Evolutionary conservation across 106 monocot species (phyloP).

Genomic region (Dendrobium officinale): DNA sequence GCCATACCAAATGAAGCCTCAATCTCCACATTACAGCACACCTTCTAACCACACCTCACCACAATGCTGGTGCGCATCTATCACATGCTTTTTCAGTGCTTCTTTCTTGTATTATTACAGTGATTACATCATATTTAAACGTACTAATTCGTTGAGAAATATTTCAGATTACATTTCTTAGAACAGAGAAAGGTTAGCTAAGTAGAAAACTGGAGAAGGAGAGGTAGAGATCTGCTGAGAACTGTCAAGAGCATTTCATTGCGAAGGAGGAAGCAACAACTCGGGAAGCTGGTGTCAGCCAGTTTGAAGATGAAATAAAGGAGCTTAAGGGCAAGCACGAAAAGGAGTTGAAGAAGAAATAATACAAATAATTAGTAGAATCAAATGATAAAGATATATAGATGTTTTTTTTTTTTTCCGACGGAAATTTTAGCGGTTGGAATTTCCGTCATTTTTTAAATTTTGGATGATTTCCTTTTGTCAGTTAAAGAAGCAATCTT

Average conservation of each 20-base stretch:
- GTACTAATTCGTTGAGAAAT: not conserved
- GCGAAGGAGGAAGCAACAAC: conserved; percentile 91
- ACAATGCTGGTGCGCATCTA: not conserved
- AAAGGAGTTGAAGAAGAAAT: conserved; percentile 64
- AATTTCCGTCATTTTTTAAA: too few species aligned
- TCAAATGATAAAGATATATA: too few species aligned
- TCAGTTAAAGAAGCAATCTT: too few species aligned
- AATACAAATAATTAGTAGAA: not conserved
- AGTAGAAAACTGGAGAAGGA: conserved; percentile 89
- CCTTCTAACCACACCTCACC: too few species aligned
- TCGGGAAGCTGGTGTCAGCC: conserved; percentile 80
- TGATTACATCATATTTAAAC: not conserved
- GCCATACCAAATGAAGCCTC: conserved; percentile 26
- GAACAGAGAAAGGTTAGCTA: conserved; percentile 90
- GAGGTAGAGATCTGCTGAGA: conserved; percentile 91
- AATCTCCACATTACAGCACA: too few species aligned
- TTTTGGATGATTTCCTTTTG: too few species aligned
- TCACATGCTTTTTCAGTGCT: not conserved
- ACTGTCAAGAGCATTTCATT: conserved; percentile 84
- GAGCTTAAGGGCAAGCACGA: conserved; percentile 74
- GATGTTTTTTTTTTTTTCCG: too few species aligned
- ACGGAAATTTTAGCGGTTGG: too few species aligned
- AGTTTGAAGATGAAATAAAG: conserved; percentile 87
- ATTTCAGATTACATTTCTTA: conserved; percentile 74
- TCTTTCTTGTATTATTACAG: not conserved